phyloP scores from a whole-genome alignment of 768 basidiomycete species.

The Lactifluus echinatus region DNA sequence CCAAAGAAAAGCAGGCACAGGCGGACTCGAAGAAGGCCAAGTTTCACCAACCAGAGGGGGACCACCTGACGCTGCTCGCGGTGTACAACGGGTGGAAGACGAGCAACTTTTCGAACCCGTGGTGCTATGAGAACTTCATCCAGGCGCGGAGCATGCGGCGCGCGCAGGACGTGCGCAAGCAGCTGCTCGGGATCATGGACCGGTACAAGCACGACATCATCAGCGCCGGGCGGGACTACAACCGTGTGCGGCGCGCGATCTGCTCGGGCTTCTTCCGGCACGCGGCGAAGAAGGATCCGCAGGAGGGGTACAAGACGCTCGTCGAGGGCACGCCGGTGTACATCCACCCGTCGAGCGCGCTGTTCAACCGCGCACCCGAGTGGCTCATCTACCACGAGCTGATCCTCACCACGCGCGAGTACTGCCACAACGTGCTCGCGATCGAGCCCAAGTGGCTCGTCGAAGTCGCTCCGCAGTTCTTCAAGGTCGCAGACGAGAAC shows the following conservation, averaged over 20 bases:
- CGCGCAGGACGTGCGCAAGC: slow-evolving; percentile 96
- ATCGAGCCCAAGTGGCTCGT: slow-evolving; percentile 98
- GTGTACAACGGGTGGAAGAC: slow-evolving; percentile 99
- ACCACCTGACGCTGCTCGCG: slow-evolving; percentile 83
- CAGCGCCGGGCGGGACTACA: slow-evolving; percentile 88
- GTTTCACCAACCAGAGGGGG: slow-evolving; percentile 98
- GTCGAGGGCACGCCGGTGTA: slow-evolving; percentile 98
- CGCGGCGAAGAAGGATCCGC: slow-evolving; percentile 97
- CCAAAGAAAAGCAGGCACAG: slow-evolving; percentile 99
- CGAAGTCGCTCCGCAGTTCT: slow-evolving; percentile 96
- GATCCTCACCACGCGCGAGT: slow-evolving; percentile 93
- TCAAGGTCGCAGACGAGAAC: slow-evolving; percentile 95
- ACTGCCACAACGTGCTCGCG: slow-evolving; percentile 87
- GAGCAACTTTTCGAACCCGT: slow-evolving; percentile 93
- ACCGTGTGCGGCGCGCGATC: slow-evolving; percentile 87
- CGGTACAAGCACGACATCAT: slow-evolving; percentile 96
- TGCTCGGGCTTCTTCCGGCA: slow-evolving; percentile 97
- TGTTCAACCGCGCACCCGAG: slow-evolving; percentile 96
- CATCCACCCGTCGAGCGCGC: slow-evolving; percentile 92
- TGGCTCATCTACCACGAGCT: slow-evolving; percentile 96
- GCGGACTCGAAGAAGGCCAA: slow-evolving; percentile 99
- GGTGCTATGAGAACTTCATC: slow-evolving; percentile 99
- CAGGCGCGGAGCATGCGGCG: slow-evolving; percentile 95
- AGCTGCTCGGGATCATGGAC: slow-evolving; percentile 98
- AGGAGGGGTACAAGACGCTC: slow-evolving; percentile 96